Evolutionary conservation across 2,329 filamentous ascomycete species (phyloP).

Genomic region (Canariomyces notabilis): DNA sequence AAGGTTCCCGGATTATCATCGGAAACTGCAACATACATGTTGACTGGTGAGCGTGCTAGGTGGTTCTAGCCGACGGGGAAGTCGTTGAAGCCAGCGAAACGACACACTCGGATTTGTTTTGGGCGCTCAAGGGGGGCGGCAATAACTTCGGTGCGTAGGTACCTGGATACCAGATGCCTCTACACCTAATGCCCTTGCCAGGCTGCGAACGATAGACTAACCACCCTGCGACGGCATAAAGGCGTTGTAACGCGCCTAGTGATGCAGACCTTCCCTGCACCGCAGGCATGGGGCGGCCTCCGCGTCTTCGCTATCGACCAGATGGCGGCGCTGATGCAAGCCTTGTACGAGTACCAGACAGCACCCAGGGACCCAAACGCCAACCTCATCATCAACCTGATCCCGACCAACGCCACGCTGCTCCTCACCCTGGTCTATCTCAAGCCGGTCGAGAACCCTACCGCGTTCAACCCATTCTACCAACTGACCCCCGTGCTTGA

Average conservation of each 20-base stretch:
- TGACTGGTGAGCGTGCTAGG: too few species aligned
- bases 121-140: background rate
- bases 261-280: constrained; percentile 3
- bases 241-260: background rate
- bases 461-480: constrained; percentile 3
- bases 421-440: constrained; percentile 9
- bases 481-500: background rate
- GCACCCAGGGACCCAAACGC: constrained; percentile 8
- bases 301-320: background rate
- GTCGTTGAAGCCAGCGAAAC: background rate
- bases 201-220: too few species aligned
- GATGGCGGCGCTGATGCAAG: background rate
- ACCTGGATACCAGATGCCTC: too few species aligned
- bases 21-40: background rate
- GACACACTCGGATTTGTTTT: constrained; percentile 1
- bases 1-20: background rate
- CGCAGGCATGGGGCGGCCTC: constrained; percentile 5
- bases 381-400: constrained; percentile 6
- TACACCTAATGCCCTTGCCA: too few species aligned
- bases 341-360: constrained; percentile 5
- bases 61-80: background rate
- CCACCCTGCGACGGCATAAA: too few species aligned
- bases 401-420: constrained; percentile 1
- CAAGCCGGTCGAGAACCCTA: constrained; percentile 1
- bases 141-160: background rate